Percentiles rank a stretch among this genome's conserved stretches.
Evolutionary conservation across 1,139 yeast genomes (phyloP).

Genomic region (Lodderomyces orthopsilosis): DNA sequence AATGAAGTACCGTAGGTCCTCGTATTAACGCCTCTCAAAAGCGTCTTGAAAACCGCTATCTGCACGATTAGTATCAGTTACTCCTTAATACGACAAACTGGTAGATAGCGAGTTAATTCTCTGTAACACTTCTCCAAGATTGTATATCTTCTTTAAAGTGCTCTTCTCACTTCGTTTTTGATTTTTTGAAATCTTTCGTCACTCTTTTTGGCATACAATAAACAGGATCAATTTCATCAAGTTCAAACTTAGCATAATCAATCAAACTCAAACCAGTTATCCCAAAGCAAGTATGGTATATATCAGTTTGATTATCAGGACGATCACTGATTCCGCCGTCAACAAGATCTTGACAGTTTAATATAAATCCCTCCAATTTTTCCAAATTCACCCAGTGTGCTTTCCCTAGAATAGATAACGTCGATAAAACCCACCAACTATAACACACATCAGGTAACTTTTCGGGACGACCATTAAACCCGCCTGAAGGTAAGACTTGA

Average conservation of each 20-base stretch:
- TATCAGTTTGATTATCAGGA: conserved; percentile 87
- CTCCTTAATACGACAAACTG: no score
- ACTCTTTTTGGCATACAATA: conserved; percentile 73
- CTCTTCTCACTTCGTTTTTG: conserved; percentile 21
- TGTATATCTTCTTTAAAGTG: not conserved
- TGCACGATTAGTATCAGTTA: no score
- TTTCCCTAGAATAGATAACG: conserved; percentile 64
- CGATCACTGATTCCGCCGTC: conserved; percentile 92
- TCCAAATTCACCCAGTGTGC: conserved; percentile 72
- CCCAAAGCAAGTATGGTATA: conserved; percentile 90
- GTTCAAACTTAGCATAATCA: conserved; percentile 47
- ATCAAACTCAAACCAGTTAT: conserved; percentile 80
- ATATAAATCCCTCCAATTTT: conserved; percentile 61
- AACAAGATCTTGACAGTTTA: conserved; percentile 71
- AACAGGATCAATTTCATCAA: conserved; percentile 72
- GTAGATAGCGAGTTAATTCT: no score
- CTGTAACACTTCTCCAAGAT: no score
- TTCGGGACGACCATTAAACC: conserved; percentile 94
- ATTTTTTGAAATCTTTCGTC: conserved; percentile 46
- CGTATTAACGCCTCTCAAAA: no score
- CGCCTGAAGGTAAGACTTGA: conserved; percentile 80
- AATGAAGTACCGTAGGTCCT: no score
- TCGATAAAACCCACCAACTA: conserved; percentile 95
- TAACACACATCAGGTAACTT: conserved; percentile 95
- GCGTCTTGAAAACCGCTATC: no score